Evolutionary conservation across 805 yeast genomes (phyloP).

Genomic region (Vanderwaltozyma tropicalis): DNA sequence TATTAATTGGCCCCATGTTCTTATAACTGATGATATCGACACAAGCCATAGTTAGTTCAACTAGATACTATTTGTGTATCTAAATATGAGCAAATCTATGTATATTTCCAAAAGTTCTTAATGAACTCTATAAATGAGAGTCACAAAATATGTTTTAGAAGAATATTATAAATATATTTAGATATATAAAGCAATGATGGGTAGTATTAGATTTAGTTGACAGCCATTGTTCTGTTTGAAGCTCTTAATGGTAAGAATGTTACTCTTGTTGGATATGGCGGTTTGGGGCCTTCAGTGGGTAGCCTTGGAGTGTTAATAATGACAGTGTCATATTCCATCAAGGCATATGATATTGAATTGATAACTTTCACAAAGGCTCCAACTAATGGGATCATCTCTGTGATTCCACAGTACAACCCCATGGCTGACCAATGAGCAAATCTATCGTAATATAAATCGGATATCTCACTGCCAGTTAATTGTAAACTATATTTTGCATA

Average conservation of each 20-base stretch:
- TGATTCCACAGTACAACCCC: not conserved
- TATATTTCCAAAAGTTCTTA: no score
- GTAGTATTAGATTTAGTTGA: no score
- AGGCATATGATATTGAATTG: not conserved
- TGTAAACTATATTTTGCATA: not conserved
- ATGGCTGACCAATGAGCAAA: conserved; percentile 2
- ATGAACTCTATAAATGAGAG: no score
- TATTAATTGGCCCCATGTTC: not conserved
- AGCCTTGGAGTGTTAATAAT: not conserved
- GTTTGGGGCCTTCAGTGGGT: not conserved
- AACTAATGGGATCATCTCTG: conserved; percentile 1
- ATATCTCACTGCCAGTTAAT: not conserved
- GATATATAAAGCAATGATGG: no score
- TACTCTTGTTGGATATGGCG: not conserved
- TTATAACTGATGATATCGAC: conserved; percentile 1
- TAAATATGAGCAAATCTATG: no score
- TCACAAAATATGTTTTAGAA: no score
- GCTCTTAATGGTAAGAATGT: not conserved
- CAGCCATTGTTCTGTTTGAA: no score
- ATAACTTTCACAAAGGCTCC: conserved; percentile 1
- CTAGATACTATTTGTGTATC: no score
- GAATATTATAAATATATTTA: no score
- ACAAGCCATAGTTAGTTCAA: not conserved
- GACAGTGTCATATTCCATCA: conserved; percentile 1
- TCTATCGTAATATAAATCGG: not conserved